Evolutionary conservation across 495 filamentous ascomycete species (phyloP).

Genomic region (Letharia lupina): DNA sequence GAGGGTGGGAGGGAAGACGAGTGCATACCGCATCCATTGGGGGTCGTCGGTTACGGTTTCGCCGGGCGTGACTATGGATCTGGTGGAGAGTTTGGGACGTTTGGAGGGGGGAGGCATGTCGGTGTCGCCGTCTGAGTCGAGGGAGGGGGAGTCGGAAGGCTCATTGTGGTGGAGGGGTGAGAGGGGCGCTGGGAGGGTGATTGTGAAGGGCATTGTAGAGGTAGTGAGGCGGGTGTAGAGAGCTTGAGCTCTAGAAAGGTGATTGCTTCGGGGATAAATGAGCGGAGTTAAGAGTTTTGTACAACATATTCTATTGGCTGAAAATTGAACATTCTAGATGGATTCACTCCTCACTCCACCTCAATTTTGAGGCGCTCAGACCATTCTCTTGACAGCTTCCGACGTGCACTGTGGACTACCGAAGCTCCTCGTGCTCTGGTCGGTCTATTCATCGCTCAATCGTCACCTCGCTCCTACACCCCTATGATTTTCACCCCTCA

Average conservation of each 20-base stretch:
- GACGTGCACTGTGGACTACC: too few relatives aligned
- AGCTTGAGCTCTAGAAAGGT: neutral
- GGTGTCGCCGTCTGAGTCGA: slow-evolving; percentile 56
- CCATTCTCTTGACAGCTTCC: too few relatives aligned
- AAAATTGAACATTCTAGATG: neutral
- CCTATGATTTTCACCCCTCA: too few relatives aligned
- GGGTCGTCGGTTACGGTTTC: slow-evolving; percentile 81
- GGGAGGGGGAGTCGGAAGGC: slow-evolving; percentile 40
- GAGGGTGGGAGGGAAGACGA: slow-evolving; percentile 11
- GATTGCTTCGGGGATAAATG: neutral
- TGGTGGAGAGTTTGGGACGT: slow-evolving; percentile 32
- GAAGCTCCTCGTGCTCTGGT: too few relatives aligned
- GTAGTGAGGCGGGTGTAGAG: neutral
- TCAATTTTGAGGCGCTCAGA: too few relatives aligned
- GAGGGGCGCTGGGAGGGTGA: slow-evolving; percentile 51
- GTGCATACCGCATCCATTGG: slow-evolving; percentile 85
- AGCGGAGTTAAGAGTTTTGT: neutral
- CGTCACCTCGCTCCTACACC: too few relatives aligned
- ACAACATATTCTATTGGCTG: neutral
- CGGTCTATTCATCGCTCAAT: too few relatives aligned
- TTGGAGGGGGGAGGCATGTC: slow-evolving; percentile 40
- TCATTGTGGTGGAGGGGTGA: slow-evolving; percentile 27
- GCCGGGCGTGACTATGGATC: slow-evolving; percentile 74
- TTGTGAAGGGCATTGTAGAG: slow-evolving; percentile 67
- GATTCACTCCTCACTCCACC: too few relatives aligned